Conservation (phyloP, 2,329 filamentous ascomycete genomes). For the Raffaelea ambrosiae region DNA sequence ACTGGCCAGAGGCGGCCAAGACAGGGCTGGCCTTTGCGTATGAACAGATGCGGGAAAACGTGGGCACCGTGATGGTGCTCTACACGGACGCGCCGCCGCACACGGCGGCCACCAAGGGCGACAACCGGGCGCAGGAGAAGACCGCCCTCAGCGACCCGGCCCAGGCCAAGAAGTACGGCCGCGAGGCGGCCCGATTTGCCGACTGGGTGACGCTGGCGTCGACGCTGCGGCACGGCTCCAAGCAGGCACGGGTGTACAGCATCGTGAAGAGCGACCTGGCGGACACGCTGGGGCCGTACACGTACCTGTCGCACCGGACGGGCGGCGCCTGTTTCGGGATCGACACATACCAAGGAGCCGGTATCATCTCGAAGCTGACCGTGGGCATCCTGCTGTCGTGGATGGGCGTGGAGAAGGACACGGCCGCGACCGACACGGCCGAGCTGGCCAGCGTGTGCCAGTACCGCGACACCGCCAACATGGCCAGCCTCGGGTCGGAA, state of each 20-base stretch:
- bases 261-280: conserved; percentile 21
- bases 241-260: conserved; percentile 34
- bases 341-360: neutral
- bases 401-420: conserved; percentile 29
- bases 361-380: conserved; percentile 31
- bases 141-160: conserved; percentile 8
- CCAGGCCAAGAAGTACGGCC: conserved; percentile 18
- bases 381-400: conserved; percentile 32
- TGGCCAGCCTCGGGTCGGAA: conserved; percentile 12
- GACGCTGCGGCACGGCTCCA: conserved; percentile 23
- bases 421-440: conserved; percentile 3
- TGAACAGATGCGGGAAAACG: conserved; percentile 35
- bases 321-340: conserved; percentile 30
- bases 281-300: conserved; percentile 24
- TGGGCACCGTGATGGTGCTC: conserved; percentile 40
- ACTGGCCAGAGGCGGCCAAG: conserved; percentile 40
- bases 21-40: conserved; percentile 38
- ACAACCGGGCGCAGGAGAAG: conserved; percentile 22
- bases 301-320: conserved; percentile 32
- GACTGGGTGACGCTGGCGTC: conserved; percentile 34
- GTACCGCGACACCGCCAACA: conserved; percentile 11
- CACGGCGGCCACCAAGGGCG: conserved; percentile 11
- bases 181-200: conserved; percentile 25
- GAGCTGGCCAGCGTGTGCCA: conserved; percentile 7
- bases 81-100: conserved; percentile 28